These are phyloP conservation scores for Prunella vulgaris DNA, from an alignment of 257 asterid species.

Conservation along the genomic window DNA sequence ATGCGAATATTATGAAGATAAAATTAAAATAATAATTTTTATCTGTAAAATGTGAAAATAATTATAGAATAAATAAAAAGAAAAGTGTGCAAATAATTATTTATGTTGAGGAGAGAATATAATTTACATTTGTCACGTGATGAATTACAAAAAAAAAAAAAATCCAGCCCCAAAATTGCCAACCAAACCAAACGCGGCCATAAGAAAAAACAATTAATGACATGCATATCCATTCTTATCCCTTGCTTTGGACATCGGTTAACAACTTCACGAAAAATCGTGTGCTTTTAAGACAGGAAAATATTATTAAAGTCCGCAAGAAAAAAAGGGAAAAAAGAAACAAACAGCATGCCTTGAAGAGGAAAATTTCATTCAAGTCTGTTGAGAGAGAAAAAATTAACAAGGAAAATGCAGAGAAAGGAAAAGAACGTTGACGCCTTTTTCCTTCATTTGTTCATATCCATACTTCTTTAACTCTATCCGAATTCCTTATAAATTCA, in stretches of 20 bases:
- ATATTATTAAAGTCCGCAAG: not conserved
- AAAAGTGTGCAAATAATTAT: no score
- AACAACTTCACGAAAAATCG: conserved; percentile 7
- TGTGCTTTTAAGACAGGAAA: not conserved
- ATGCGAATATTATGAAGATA: no score
- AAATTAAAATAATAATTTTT: no score
- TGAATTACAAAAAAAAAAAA: no score
- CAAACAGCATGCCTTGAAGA: not conserved
- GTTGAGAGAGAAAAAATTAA: conserved; percentile 1
- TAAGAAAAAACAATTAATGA: not conserved
- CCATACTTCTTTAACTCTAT: not conserved
- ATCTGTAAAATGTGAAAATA: no score
- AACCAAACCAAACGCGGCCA: not conserved
- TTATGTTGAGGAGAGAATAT: no score
- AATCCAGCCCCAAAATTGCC: no score
- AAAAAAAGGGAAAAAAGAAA: not conserved
- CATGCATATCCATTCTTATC: conserved; percentile 19
- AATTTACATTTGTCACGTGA: not conserved
- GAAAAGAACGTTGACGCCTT: conserved; percentile 1
- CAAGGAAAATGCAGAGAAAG: not conserved
- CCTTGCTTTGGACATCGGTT: conserved; percentile 25
- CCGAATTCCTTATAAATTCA: not conserved
- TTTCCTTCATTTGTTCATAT: not conserved
- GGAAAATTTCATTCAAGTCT: not conserved
- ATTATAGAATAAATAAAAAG: no score